Evolutionary conservation across 176 grass and related monocot species (phyloP), one percentile per base, ranked within the genome.

Genomic region (Musa beccarii): DNA sequence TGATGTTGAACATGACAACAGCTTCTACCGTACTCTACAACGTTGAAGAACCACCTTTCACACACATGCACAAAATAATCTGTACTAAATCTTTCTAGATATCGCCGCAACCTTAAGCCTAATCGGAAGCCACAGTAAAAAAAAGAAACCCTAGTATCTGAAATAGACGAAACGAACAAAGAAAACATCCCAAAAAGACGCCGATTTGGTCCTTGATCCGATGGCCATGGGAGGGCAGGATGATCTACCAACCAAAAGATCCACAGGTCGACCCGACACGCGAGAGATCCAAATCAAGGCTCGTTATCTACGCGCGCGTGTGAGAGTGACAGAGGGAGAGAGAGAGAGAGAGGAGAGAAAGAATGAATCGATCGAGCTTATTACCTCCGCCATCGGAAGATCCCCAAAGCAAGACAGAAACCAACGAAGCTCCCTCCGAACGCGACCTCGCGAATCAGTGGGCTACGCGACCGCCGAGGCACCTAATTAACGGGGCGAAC

Each of bases 381-480:
- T 17, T 68, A 68, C 65, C 65, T 68, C 57, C 57, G 57, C 65
- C 65, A 68, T 68, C 26, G 65, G 26, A 68, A 43, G 65, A 68
- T 68, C 65, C 65, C 65, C 25, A 68, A 68, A 8, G 65, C 65
- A 2, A 22, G n/a, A 8, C 57, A 20, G 34, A 43, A 43, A 43
- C 34, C 4, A 5, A 43, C 34, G 34, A 43, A 43, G 34, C 4
- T 19, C 57, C n/a, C 57, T 8, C 0, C 57, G 57, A 21, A n/a
- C 15, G 17, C 57, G 3, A n/a, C 57, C n/a, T 20, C 57, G 57
- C 16, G 17, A 61, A 61, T 43, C 34, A 6, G 0, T 5, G 34
- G 34, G 34, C 34, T 6, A 0, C 3, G 34, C 34, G 34, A 6
- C 34, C 34, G 4, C 34, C 4, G 34, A 6, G 4, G 34, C 34